Percentiles rank a stretch among this genome's conserved stretches.
phyloP scores from a whole-genome alignment of 495 filamentous ascomycete genomes.

The Tuber brumale region DNA sequence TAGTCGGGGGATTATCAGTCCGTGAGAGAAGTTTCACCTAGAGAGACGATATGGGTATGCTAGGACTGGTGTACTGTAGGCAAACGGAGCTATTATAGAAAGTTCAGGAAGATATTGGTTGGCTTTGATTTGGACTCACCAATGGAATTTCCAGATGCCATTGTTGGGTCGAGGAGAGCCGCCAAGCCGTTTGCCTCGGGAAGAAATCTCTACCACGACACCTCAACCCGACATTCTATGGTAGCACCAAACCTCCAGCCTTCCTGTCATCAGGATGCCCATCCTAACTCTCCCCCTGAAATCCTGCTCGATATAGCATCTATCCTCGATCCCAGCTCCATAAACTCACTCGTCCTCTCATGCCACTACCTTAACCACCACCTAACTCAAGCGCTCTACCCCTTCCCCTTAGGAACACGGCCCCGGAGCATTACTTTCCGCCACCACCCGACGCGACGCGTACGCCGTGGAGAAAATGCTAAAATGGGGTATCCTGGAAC shows the following conservation, averaged over 20 bases:
- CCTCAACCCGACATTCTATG: neutral
- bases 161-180: neutral
- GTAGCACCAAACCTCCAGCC: neutral
- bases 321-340: neutral
- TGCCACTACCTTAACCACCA: neutral
- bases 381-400: neutral
- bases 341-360: constrained; percentile 1
- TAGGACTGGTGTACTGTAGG: too few relatives aligned
- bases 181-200: neutral
- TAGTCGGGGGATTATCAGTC: too few relatives aligned
- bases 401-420: neutral
- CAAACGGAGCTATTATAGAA: too few relatives aligned
- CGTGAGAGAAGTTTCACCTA: too few relatives aligned
- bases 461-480: neutral
- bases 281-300: neutral
- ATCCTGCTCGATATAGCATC: neutral
- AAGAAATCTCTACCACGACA: neutral
- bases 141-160: neutral
- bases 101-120: too few relatives aligned
- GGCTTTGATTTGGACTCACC: neutral
- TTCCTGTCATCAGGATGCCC: neutral
- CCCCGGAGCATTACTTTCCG: neutral
- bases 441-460: neutral
- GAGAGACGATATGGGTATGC: too few relatives aligned
- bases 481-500: neutral